These are phyloP conservation scores for Farysia itapuensis DNA, from an alignment of 1,284 basidiomycete genomes.

Conservation along the genomic window DNA sequence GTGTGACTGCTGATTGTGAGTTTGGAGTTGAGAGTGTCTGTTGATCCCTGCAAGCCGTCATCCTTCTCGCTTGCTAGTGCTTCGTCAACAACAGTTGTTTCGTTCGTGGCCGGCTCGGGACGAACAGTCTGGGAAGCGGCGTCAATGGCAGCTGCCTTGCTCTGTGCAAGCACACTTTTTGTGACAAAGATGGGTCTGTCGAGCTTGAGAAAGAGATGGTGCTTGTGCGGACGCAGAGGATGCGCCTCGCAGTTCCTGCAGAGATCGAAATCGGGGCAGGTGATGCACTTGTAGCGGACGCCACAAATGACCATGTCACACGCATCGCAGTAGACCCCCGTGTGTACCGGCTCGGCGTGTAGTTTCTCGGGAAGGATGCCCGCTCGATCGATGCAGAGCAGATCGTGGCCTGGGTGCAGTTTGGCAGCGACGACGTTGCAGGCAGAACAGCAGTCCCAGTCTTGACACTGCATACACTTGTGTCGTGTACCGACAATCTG, in stretches of 20 bases:
- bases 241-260: conserved; percentile 26
- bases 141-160: neutral
- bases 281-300: conserved; percentile 26
- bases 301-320: conserved; percentile 14
- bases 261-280: conserved; percentile 24
- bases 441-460: conserved; percentile 27
- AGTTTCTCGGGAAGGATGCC: conserved; percentile 2
- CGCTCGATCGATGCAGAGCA: conserved; percentile 4
- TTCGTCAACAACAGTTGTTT: neutral
- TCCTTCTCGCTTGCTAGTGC: neutral
- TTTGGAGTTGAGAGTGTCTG: neutral
- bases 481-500: conserved; percentile 3
- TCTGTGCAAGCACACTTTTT: neutral
- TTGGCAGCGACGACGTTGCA: conserved; percentile 1
- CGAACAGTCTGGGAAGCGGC: neutral
- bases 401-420: conserved; percentile 27
- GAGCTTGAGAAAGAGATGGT: conserved; percentile 36
- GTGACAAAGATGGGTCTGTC: conserved; percentile 3
- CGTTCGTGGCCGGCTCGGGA: neutral
- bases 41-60: neutral
- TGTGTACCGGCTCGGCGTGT: conserved; percentile 3
- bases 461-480: conserved; percentile 27
- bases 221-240: conserved; percentile 13
- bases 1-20: too few species aligned
- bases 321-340: conserved; percentile 14